Evolutionary conservation across 169 alveolate genomes (phyloP).

Genomic region (Plasmodium billcollinsi): DNA sequence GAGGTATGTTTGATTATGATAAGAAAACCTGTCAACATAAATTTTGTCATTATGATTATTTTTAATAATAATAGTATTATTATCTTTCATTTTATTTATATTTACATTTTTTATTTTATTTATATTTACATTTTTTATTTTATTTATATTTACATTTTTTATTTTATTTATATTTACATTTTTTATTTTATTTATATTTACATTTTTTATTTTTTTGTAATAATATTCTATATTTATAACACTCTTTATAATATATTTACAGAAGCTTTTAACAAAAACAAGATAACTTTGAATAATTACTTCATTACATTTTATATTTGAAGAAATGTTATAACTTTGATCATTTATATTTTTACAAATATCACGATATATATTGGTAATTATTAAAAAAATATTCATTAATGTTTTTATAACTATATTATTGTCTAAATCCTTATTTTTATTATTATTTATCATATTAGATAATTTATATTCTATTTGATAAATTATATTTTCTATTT

Average conservation of each 20-base stretch:
- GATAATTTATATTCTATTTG: constrained; percentile 11
- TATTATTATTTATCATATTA: constrained; percentile 1
- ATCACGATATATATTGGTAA: constrained; percentile 45
- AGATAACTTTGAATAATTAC: constrained; percentile 29
- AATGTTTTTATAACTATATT: constrained; percentile 24
- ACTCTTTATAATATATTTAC: constrained; percentile 21
- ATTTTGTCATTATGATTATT: too few species aligned
- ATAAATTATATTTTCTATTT: constrained; percentile 10
- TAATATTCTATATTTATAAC: constrained; percentile 31
- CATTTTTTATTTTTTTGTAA: constrained; percentile 34
- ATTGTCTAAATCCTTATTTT: constrained; percentile 12
- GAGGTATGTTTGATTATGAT: constrained; percentile 10
- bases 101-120: too few species aligned
- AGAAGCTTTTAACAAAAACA: constrained; percentile 34
- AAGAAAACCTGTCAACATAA: too few species aligned
- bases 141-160: too few species aligned
- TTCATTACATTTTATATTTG: constrained; percentile 29
- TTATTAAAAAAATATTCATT: constrained; percentile 39
- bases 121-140: too few species aligned
- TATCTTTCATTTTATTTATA: too few species aligned
- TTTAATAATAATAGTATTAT: too few species aligned
- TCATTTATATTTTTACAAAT: constrained; percentile 19
- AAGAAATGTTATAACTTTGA: constrained; percentile 17
- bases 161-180: too few species aligned
- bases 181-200: constrained; percentile 17